Evolutionary conservation across 495 filamentous ascomycete species (phyloP).

Genomic region (Penicillium dipodomyicola): DNA sequence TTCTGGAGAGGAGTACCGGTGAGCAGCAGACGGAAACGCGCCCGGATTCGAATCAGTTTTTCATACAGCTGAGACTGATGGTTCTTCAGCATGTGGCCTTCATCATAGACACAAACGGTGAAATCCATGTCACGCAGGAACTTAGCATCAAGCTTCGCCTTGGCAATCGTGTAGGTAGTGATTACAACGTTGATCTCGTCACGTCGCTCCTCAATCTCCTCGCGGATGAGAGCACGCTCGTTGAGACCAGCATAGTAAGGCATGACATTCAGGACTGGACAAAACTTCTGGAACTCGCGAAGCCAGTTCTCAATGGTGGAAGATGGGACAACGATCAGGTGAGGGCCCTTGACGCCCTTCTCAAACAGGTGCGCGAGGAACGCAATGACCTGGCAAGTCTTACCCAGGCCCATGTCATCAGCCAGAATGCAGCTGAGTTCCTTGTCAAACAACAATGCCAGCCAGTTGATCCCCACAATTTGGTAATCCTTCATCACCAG

Average conservation of each 20-base stretch:
- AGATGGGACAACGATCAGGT: conserved; percentile 84
- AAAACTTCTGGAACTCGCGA: conserved; percentile 84
- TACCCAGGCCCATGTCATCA: conserved; percentile 97
- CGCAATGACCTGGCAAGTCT: conserved; percentile 94
- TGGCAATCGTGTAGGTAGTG: conserved; percentile 82
- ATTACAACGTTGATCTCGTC: conserved; percentile 77
- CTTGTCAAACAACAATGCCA: conserved; percentile 73
- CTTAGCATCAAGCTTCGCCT: conserved; percentile 60
- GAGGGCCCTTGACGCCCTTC: conserved; percentile 66
- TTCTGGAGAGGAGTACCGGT: conserved; percentile 96
- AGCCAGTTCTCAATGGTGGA: conserved; percentile 96
- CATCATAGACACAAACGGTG: conserved; percentile 80
- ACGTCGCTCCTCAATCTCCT: conserved; percentile 59
- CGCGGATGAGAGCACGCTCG: conserved; percentile 63
- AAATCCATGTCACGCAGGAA: conserved; percentile 65
- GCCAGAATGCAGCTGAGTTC: conserved; percentile 84
- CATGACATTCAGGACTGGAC: conserved; percentile 68
- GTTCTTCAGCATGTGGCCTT: conserved; percentile 91
- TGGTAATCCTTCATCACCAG: conserved; percentile 87
- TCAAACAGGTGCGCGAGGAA: conserved; percentile 82
- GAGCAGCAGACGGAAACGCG: conserved; percentile 76
- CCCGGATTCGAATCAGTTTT: conserved; percentile 71
- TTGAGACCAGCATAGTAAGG: conserved; percentile 74
- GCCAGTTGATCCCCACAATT: conserved; percentile 91
- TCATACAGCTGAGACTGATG: conserved; percentile 75